Percentiles rank a stretch among this genome's conserved stretches.
These are phyloP conservation scores for Canavalia ensiformis DNA, from an alignment of 306 rosid species.

Conservation along the genomic window DNA sequence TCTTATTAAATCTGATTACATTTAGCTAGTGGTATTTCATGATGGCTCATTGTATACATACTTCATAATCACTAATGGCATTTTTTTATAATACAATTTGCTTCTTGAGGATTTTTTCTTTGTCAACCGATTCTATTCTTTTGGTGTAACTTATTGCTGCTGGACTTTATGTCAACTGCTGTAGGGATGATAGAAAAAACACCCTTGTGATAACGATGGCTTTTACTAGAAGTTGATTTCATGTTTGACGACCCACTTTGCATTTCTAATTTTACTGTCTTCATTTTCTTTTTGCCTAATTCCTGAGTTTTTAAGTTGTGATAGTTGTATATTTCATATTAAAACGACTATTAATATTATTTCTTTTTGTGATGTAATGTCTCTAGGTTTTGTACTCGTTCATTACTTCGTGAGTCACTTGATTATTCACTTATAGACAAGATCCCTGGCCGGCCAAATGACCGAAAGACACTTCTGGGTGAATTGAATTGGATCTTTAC, in stretches of 20 bases:
- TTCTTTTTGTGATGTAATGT: constrained; percentile 29
- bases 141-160: constrained; percentile 3
- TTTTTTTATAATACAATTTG: background rate
- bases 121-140: constrained; percentile 18
- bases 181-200: constrained; percentile 15
- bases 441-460: constrained; percentile 98
- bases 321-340: background rate
- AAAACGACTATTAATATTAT: background rate
- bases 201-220: constrained; percentile 5
- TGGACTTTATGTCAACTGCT: constrained; percentile 7
- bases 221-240: constrained; percentile 16
- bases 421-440: constrained; percentile 85
- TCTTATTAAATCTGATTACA: background rate
- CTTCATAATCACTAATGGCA: background rate
- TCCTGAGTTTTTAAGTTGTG: constrained; percentile 36
- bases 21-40: constrained; percentile 20
- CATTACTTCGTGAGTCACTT: constrained; percentile 81
- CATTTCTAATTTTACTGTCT: background rate
- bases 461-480: constrained; percentile 94
- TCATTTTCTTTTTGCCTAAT: background rate
- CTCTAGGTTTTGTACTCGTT: constrained; percentile 91
- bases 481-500: constrained; percentile 99
- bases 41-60: constrained; percentile 8
- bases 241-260: background rate
- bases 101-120: background rate